Evolutionary conservation across 352 stramenopile genomes (phyloP).

Genomic region (Pythium aphanidermatum): DNA sequence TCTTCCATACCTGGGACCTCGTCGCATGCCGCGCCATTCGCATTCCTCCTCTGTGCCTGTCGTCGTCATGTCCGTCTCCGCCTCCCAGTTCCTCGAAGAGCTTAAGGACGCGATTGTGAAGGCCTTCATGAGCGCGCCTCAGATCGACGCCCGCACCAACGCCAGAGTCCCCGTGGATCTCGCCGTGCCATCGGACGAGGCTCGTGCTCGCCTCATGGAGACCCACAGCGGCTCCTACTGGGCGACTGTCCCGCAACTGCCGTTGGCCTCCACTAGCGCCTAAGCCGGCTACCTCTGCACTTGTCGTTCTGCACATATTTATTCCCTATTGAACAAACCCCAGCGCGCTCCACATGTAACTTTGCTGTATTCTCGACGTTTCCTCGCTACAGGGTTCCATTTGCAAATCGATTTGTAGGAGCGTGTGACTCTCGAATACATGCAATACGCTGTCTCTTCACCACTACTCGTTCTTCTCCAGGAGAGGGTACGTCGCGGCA

Average conservation of each 20-base stretch:
- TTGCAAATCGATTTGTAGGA: too few species aligned
- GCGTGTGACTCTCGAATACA: too few species aligned
- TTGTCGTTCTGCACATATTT: too few species aligned
- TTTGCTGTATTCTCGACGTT: too few species aligned
- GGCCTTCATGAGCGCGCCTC: conserved; percentile 75
- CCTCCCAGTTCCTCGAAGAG: conserved; percentile 34
- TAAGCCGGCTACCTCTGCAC: too few species aligned
- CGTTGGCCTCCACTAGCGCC: conserved; percentile 26
- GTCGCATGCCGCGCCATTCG: conserved; percentile 1
- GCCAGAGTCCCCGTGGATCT: conserved; percentile 64
- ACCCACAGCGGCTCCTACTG: conserved; percentile 54
- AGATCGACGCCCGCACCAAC: conserved; percentile 56
- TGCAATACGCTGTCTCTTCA: not conserved
- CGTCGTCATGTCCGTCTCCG: conserved; percentile 2
- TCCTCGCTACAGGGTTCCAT: too few species aligned
- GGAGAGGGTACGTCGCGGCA: conserved; percentile 72
- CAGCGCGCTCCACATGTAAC: too few species aligned
- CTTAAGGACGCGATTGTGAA: conserved; percentile 46
- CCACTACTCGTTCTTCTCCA: conserved; percentile 23
- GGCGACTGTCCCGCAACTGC: conserved; percentile 48
- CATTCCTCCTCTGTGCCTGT: not conserved
- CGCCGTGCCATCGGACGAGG: conserved; percentile 33
- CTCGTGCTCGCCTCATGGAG: conserved; percentile 39
- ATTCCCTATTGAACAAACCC: not conserved
- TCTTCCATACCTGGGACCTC: too few species aligned